These are phyloP conservation scores for Calonectria naviculata DNA, from an alignment of 2,329 filamentous ascomycete genomes.

Conservation along the genomic window DNA sequence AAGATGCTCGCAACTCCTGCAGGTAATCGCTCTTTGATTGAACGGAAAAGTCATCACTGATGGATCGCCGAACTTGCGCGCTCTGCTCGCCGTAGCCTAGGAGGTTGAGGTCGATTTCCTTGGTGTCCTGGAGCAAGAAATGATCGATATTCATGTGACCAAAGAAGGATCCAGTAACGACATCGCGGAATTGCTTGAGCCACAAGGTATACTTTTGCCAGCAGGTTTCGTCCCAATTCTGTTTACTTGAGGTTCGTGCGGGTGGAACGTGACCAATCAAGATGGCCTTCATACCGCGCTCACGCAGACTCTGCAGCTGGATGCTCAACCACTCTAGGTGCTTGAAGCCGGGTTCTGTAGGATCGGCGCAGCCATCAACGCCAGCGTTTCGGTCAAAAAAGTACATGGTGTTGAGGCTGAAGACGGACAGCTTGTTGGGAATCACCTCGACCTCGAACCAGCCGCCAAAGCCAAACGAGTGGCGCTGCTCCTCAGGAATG, in stretches of 20 bases:
- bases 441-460: constrained; percentile 97
- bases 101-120: constrained; percentile 74
- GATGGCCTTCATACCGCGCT: constrained; percentile 92
- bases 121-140: constrained; percentile 90
- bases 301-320: constrained; percentile 85
- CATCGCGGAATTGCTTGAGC: constrained; percentile 90
- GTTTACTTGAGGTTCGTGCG: constrained; percentile 85
- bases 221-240: constrained; percentile 94
- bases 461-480: constrained; percentile 90
- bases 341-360: constrained; percentile 88
- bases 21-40: constrained; percentile 78
- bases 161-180: constrained; percentile 82
- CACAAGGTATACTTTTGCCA: constrained; percentile 98
- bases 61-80: constrained; percentile 34
- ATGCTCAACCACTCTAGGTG: constrained; percentile 97
- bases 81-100: constrained; percentile 53
- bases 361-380: constrained; percentile 87
- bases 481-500: constrained; percentile 91
- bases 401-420: constrained; percentile 96
- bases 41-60: constrained; percentile 68
- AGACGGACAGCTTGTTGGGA: constrained; percentile 84
- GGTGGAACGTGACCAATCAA: constrained; percentile 95
- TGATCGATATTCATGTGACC: constrained; percentile 99
- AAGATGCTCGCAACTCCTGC: constrained; percentile 79
- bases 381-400: constrained; percentile 94